These are phyloP conservation scores for Rhazya stricta DNA, from an alignment of 257 asterid genomes.

Conservation along the genomic window DNA sequence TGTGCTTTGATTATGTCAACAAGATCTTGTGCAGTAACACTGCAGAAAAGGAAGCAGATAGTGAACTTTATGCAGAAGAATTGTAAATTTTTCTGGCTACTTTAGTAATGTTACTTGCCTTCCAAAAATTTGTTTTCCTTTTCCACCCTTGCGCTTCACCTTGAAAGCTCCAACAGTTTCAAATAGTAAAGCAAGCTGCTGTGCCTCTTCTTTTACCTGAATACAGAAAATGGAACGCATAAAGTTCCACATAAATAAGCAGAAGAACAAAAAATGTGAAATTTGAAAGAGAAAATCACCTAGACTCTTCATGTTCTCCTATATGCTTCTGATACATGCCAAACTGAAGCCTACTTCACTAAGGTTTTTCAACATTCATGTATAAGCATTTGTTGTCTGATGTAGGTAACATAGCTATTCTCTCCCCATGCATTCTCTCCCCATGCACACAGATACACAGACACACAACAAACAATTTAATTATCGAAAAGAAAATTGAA, in stretches of 20 bases:
- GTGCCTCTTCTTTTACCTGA: slow-evolving; percentile 94
- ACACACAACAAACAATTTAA: background rate
- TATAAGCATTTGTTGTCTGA: background rate
- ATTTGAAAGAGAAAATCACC: background rate
- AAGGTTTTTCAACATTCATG: background rate
- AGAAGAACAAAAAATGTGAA: background rate
- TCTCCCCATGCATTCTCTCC: background rate
- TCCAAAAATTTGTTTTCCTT: slow-evolving; percentile 95
- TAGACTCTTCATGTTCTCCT: background rate
- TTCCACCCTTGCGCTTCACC: slow-evolving; percentile 97
- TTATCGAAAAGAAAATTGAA: background rate
- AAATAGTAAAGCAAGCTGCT: slow-evolving; percentile 72
- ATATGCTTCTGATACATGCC: background rate
- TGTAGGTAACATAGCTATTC: background rate
- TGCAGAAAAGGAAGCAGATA: slow-evolving; percentile 24
- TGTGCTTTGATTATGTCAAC: slow-evolving; percentile 97
- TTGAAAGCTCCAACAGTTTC: slow-evolving; percentile 98
- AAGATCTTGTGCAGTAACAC: slow-evolving; percentile 96
- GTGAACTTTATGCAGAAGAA: background rate
- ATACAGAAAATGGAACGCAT: background rate
- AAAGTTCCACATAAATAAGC: background rate
- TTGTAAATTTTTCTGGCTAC: background rate
- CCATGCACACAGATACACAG: background rate
- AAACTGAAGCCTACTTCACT: background rate
- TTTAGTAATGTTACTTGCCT: slow-evolving; percentile 34